phyloP scores from a whole-genome alignment of 495 filamentous ascomycete genomes.

The Penicillium longicatenatum region DNA sequence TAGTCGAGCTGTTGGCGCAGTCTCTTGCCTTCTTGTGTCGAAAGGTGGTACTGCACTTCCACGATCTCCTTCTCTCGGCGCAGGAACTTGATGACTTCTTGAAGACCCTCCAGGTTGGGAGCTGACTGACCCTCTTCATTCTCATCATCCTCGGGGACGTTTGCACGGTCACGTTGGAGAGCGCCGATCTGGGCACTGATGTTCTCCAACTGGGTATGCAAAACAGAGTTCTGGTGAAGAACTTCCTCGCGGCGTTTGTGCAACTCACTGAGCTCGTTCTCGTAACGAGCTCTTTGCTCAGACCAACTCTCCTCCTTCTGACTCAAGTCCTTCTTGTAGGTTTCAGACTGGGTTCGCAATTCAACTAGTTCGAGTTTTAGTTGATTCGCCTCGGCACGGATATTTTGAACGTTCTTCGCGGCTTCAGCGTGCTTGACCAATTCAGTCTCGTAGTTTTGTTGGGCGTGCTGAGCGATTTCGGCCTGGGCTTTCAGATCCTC shows the following conservation, averaged over 20 bases:
- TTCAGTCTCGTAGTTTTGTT: conserved; percentile 93
- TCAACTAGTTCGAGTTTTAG: conserved; percentile 74
- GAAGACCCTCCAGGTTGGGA: conserved; percentile 68
- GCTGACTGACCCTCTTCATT: conserved; percentile 39
- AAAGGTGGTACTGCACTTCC: conserved; percentile 89
- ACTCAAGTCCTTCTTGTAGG: conserved; percentile 70
- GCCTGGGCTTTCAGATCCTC: conserved; percentile 91
- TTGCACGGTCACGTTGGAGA: conserved; percentile 71
- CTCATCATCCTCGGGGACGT: conserved; percentile 47
- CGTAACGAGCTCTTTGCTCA: conserved; percentile 75
- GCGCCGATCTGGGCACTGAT: conserved; percentile 74
- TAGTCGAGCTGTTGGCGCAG: conserved; percentile 89
- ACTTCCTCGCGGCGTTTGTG: conserved; percentile 77
- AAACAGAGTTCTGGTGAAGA: conserved; percentile 78
- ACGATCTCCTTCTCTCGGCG: conserved; percentile 98
- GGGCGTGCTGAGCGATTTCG: conserved; percentile 87
- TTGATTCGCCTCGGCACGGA: conserved; percentile 78
- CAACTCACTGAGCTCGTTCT: conserved; percentile 78
- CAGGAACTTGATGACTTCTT: conserved; percentile 86
- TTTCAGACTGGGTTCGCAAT: conserved; percentile 75
- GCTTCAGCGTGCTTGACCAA: conserved; percentile 93
- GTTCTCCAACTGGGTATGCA: conserved; percentile 85
- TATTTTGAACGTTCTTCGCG: conserved; percentile 73
- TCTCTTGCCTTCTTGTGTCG: conserved; percentile 80
- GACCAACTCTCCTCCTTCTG: conserved; percentile 88